Base-by-base conservation (phyloP, 208 protist species). In the Vickermania spadyakhi region DNA sequence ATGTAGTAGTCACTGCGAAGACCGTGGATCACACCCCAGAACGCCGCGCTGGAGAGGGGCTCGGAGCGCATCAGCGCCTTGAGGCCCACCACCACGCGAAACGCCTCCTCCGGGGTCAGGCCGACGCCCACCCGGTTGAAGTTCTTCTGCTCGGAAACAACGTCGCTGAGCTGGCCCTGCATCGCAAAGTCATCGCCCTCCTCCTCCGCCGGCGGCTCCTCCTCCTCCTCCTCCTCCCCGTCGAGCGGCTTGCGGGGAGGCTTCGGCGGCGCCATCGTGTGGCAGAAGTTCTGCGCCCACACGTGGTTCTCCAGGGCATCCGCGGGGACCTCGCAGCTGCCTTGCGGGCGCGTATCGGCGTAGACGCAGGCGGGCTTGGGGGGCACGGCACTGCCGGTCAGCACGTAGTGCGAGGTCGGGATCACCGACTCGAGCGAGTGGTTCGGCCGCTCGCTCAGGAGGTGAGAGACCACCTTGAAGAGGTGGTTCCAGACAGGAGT, bases 1-100 rank as follows among this genome's bases (percentile, higher is more conserved):
- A 98, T 75, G 76, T 86, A 93, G 75, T 97, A 98, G 73, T 97
- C 86, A 2, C 62, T 55, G 21, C 53, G 28, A 30, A 62, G 83
- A 42, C 91, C 89, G 26, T 80, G 67, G 53, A 98, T 71, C 57
- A 94, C 92, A 25, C 91, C 91, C 80, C 84, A 97, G 64, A 96
- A 89, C 27, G 89, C 84, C 54, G 77, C 87, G 3, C 61, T 77
- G 26, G 85, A 67, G 14, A 97, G 79, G 52, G 89, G 91, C 74
- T 96, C 77, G 11, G 69, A 56, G 22, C 81, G 75, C 45, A 93
- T 68, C 27, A 97, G 80, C 54, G 79, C 63, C 63, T 89, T 93
- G 70, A 98, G 84, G 4, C 87, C 83, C 3, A 97, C 77, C 25
- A 89, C 63, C 13, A 98, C 56, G 27, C 89, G 84, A 60, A 89